Evolutionary conservation across 805 yeast species (phyloP).

Genomic region (Candida nonsorbophila): DNA sequence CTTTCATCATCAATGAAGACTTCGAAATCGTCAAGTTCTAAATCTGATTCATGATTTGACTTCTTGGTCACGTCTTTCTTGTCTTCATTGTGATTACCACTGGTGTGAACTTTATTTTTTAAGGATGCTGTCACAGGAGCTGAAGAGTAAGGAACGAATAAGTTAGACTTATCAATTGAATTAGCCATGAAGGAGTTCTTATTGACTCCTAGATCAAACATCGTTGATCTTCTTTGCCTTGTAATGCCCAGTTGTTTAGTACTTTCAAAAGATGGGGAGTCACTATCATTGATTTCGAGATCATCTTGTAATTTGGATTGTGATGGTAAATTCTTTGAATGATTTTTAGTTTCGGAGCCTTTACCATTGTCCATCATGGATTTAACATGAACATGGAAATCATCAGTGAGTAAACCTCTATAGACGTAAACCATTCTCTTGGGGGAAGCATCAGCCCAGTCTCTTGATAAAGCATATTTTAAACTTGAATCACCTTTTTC

Average conservation of each 20-base stretch:
- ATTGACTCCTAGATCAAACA: constrained; percentile 45
- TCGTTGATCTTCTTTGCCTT: constrained; percentile 48
- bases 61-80: constrained; percentile 4
- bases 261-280: constrained; percentile 21
- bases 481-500: constrained; percentile 76
- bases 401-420: constrained; percentile 72
- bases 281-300: constrained; percentile 8
- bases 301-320: constrained; percentile 1
- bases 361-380: constrained; percentile 44
- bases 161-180: constrained; percentile 35
- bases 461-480: constrained; percentile 72
- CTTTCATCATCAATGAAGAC: constrained; percentile 35
- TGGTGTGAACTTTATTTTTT: constrained; percentile 17
- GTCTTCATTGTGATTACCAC: constrained; percentile 1
- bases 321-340: constrained; percentile 1
- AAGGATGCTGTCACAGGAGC: constrained; percentile 77
- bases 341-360: not conserved
- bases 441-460: constrained; percentile 89
- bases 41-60: constrained; percentile 7
- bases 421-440: constrained; percentile 85
- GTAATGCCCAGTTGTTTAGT: constrained; percentile 25
- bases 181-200: constrained; percentile 34
- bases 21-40: constrained; percentile 46
- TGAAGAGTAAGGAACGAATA: constrained; percentile 62
- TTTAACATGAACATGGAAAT: constrained; percentile 67